Evolutionary conservation across 352 stramenopile species (phyloP), one percentile per base, ranked within the genome.

Genomic region (Globisporangium echinulatum): DNA sequence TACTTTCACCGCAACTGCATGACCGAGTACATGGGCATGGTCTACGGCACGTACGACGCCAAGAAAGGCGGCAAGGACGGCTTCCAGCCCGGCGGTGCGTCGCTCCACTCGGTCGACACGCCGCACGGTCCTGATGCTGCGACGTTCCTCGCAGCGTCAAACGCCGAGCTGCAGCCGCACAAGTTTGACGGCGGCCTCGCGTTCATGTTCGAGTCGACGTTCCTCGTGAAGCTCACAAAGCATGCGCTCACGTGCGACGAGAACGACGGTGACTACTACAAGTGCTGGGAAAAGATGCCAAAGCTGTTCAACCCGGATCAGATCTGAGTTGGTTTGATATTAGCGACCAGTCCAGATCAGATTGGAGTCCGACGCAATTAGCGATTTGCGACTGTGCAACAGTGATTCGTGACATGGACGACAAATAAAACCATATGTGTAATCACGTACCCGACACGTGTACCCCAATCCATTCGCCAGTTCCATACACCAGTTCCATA

Each of bases 201-300:
- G 42, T 99, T 99, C 71, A 99, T 99, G 96, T 99, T 99, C 76
- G 96, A 99, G 77, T 92, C 87, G 33, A 97, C 87, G 44, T 94
- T 93, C 60, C 85, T 97, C 38, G 67, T 98, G 59, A 92, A 90
- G 61, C 59, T 98, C 51, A 97, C 85, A 15, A 70, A 89, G 52
- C 94, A 94, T 64, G 93, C 89, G 48, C 74, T 98, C 59, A 58
- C 75, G 14, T 95, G 84, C 58, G 70, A 94, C 39, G 79, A 97
- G 57, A 90, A 92, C 53, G 90, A 98, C 60, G 55, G 59, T 19
- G 80, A 96, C 59, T 98, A 98, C 74, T 92, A 80, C 63, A 88
- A 89, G 63, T 98, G 93, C 79, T 98, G 95, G 95, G 77, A 97
- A 66, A 71, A 87, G 57, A 92, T 98, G 73, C 87, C 83, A 37